Percentiles rank a stretch among this genome's conserved stretches.
phyloP scores from a whole-genome alignment of 345 rosid genomes.

The Microcos paniculata region DNA sequence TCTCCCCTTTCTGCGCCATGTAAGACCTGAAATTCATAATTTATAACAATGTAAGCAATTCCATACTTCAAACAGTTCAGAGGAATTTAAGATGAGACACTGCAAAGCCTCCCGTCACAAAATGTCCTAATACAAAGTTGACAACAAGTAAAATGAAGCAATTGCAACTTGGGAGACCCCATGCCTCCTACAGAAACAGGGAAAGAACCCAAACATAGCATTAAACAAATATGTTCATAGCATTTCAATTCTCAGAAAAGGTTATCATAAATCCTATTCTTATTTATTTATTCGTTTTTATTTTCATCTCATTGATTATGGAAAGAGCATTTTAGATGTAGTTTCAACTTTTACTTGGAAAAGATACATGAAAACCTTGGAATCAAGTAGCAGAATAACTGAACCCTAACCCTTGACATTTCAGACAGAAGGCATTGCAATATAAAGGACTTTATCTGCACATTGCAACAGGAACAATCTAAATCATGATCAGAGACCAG shows the following conservation, averaged over 20 bases:
- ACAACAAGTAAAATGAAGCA: neutral
- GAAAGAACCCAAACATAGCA: neutral
- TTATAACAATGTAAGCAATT: conserved; percentile 17
- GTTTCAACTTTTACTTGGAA: neutral
- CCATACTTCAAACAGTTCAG: conserved; percentile 1
- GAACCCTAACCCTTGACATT: neutral
- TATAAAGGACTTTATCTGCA: too few relatives aligned
- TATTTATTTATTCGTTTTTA: neutral
- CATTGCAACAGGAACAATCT: too few relatives aligned
- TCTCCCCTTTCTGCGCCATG: conserved; percentile 94
- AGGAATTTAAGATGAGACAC: neutral
- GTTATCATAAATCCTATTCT: neutral
- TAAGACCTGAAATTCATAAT: conserved; percentile 55
- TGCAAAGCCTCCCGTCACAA: neutral
- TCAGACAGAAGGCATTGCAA: neutral
- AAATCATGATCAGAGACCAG: too few relatives aligned
- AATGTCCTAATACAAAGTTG: neutral
- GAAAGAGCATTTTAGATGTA: conserved; percentile 1
- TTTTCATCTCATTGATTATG: conserved; percentile 5
- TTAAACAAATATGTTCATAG: neutral
- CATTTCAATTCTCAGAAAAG: neutral
- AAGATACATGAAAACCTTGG: conserved; percentile 2
- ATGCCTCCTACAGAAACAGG: neutral
- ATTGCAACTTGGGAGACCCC: neutral
- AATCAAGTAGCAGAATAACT: neutral